A percentile compares a stretch with the other conserved stretches of the same genome.
Conservation (phyloP, 176 grass and related monocot genomes). For the Ampelocalamus luodianensis region DNA sequence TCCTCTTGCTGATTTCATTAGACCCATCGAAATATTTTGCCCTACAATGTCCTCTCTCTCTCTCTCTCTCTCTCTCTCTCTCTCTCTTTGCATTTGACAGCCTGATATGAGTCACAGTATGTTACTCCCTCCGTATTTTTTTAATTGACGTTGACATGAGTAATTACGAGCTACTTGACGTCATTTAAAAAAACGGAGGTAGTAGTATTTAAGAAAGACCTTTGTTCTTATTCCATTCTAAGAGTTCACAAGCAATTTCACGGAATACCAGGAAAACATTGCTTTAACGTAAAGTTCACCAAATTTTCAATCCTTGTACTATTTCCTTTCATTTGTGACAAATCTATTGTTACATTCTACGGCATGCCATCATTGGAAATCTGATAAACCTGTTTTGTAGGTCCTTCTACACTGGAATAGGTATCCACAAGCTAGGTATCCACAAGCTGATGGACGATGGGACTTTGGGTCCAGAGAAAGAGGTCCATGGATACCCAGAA, state of each 20-base stretch:
- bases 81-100: neutral
- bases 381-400: conserved; percentile 57
- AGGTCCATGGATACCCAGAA: conserved; percentile 81
- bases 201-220: neutral
- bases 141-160: too few species aligned
- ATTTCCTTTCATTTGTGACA: conserved; percentile 16
- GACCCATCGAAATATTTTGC: neutral
- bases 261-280: neutral
- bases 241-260: conserved; percentile 14
- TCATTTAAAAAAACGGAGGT: too few species aligned
- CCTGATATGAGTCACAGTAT: neutral
- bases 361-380: conserved; percentile 8
- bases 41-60: too few species aligned
- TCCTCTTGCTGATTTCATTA: neutral
- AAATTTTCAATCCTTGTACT: neutral
- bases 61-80: too few species aligned
- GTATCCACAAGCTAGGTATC: too few species aligned
- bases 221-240: conserved; percentile 14
- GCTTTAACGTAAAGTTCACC: neutral
- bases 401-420: conserved; percentile 99
- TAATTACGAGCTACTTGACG: too few species aligned
- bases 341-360: neutral
- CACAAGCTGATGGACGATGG: conserved; percentile 80
- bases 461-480: conserved; percentile 74
- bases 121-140: too few species aligned